Evolutionary conservation across 2,329 filamentous ascomycete species (phyloP).

Genomic region (Metarhizium guizhouense): DNA sequence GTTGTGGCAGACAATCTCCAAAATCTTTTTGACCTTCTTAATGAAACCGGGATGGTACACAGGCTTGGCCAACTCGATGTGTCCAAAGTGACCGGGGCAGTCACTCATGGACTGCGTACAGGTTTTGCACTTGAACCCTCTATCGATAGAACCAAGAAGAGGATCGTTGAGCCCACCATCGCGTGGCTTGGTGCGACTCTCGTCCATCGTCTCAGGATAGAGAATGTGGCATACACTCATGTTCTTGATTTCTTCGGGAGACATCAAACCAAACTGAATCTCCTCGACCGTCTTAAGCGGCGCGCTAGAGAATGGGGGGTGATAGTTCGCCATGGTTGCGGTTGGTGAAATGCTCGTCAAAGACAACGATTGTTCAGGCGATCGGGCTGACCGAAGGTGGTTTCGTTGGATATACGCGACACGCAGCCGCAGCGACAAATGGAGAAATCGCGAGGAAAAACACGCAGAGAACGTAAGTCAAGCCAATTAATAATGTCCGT

Average conservation of each 20-base stretch:
- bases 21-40: constrained; percentile 97
- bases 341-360: constrained; percentile 4
- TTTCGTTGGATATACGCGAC: constrained; percentile 9
- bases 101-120: constrained; percentile 93
- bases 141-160: constrained; percentile 90
- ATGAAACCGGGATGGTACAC: constrained; percentile 95
- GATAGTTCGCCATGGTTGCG: constrained; percentile 79
- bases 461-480: constrained; percentile 12
- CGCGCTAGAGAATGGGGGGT: constrained; percentile 86
- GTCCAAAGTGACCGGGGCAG: constrained; percentile 96
- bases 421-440: not conserved
- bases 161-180: constrained; percentile 92
- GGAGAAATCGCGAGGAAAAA: constrained; percentile 8
- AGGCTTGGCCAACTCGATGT: constrained; percentile 94
- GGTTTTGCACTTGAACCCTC: constrained; percentile 90
- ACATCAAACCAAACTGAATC: constrained; percentile 97
- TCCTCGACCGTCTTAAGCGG: constrained; percentile 96
- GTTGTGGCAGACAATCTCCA: constrained; percentile 98
- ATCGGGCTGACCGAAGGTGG: constrained; percentile 10
- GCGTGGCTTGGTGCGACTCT: constrained; percentile 82
- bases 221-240: constrained; percentile 96
- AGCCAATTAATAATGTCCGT: constrained; percentile 14
- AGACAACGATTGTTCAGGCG: not conserved
- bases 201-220: constrained; percentile 99
- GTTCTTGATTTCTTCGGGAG: constrained; percentile 96